Conservation (phyloP, 768 basidiomycete genomes). For the Roridomyces roridus region DNA sequence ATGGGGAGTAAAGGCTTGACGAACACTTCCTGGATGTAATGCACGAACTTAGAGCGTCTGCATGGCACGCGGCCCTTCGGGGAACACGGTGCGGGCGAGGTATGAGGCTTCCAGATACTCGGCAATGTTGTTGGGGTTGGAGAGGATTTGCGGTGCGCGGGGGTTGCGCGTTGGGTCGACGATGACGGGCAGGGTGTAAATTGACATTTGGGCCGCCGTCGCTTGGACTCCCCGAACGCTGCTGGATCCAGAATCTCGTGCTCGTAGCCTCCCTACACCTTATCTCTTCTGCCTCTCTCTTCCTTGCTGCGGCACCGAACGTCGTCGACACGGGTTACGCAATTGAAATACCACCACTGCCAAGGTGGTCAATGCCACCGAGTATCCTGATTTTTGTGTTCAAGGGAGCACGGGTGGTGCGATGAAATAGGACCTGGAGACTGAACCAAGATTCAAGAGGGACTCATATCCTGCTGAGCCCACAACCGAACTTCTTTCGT, state of each 20-base stretch:
- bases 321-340: constrained; percentile 66
- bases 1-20: constrained; percentile 78
- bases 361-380: constrained; percentile 53
- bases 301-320: constrained; percentile 15
- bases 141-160: constrained; percentile 42
- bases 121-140: constrained; percentile 61
- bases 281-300: neutral
- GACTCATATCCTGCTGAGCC: no score
- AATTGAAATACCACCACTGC: constrained; percentile 55
- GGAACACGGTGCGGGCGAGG: constrained; percentile 74
- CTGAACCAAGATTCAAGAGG: no score
- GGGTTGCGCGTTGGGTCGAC: constrained; percentile 46
- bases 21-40: no score
- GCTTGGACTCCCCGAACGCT: no score
- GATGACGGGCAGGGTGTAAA: constrained; percentile 73
- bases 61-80: constrained; percentile 71
- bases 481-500: no score
- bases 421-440: no score
- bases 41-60: constrained; percentile 75
- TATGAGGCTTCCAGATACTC: constrained; percentile 76
- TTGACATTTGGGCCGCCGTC: constrained; percentile 66
- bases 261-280: no score
- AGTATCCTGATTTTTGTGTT: constrained; percentile 63
- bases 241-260: no score
- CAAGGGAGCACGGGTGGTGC: constrained; percentile 60